Conservation (phyloP, 1,284 basidiomycete genomes). For the Sanghuangporus sanghuang region DNA sequence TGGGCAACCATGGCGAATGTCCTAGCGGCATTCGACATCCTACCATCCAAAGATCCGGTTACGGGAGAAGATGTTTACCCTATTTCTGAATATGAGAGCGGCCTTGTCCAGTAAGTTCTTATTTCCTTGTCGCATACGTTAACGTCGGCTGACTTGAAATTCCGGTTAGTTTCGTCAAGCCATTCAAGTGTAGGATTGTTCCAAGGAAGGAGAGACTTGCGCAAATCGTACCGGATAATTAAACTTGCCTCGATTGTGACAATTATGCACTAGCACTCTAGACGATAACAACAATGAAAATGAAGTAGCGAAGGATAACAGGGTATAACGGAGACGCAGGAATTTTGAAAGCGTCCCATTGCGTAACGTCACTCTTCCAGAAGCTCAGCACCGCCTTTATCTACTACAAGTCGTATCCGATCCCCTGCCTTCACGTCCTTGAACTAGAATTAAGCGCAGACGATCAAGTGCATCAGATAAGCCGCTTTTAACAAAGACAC, state of each 20-base stretch:
- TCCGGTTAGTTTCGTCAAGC: neutral
- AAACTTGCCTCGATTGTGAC: neutral
- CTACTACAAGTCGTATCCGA: constrained; percentile 51
- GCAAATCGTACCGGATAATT: neutral
- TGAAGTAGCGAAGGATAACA: neutral
- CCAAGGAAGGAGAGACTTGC: neutral
- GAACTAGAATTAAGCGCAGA: constrained; percentile 38
- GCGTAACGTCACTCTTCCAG: constrained; percentile 19
- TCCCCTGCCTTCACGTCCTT: constrained; percentile 59
- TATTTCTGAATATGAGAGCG: neutral
- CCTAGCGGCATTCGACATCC: constrained; percentile 10
- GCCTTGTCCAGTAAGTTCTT: constrained; percentile 1
- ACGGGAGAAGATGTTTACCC: neutral
- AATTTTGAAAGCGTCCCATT: neutral
- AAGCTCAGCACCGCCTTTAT: constrained; percentile 48
- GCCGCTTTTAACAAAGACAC: neutral
- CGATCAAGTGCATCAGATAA: constrained; percentile 1
- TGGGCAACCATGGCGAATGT: constrained; percentile 15
- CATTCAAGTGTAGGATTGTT: constrained; percentile 9
- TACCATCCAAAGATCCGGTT: constrained; percentile 3
- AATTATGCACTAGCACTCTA: neutral
- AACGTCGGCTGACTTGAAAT: neutral
- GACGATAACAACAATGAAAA: no score
- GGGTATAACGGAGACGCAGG: neutral
- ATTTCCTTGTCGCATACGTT: neutral